Base-by-base conservation (phyloP, 441 rosid species). In the Dalechampia spathulata region DNA sequence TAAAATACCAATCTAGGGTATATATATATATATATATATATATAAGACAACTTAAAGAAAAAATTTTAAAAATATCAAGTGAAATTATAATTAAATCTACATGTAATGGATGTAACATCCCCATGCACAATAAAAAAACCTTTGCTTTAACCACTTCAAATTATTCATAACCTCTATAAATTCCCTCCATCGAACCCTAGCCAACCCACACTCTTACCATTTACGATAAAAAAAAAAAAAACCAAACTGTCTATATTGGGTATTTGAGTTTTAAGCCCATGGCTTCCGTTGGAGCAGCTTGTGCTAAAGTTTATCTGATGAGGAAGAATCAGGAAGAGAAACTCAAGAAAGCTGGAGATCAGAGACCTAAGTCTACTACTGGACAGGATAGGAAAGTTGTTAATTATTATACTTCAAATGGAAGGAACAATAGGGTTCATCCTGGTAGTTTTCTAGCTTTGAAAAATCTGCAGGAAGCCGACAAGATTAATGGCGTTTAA, bases 201-300 rank as follows among this genome's bases (percentile, higher is more conserved):
- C 39, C 39, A 36, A 12, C 12, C 39, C 32, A 28, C 32, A 28
- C 32, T 7, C 3, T 28, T 3, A 28, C 3, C 32, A 28, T 28
- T 28, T n/a, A n/a, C n/a, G n/a, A n/a, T n/a, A n/a, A n/a, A n/a
- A n/a, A n/a, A n/a, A n/a, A n/a, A n/a, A n/a, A n/a, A n/a, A n/a
- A n/a, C n/a, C n/a, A n/a, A n/a, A n/a, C n/a, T n/a, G n/a, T n/a
- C n/a, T n/a, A n/a, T 28, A 28, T 28, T 28, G 7, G 7, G 32
- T 28, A 3, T 34, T 34, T 10, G 2, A 3, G 38, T 19, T 54
- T 20, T 15, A 2, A 36, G 14, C 25, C 32, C 39, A 73, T 79
- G 84, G 61, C 81, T 58, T 74, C 77, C 20, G 51, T 79, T 34
- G 84, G 79, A 49, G 72, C 72, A 10, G 65, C 68, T 15, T 65